Evolutionary conservation across 768 basidiomycete species (phyloP).

Genomic region (Ephemerocybe angulata): DNA sequence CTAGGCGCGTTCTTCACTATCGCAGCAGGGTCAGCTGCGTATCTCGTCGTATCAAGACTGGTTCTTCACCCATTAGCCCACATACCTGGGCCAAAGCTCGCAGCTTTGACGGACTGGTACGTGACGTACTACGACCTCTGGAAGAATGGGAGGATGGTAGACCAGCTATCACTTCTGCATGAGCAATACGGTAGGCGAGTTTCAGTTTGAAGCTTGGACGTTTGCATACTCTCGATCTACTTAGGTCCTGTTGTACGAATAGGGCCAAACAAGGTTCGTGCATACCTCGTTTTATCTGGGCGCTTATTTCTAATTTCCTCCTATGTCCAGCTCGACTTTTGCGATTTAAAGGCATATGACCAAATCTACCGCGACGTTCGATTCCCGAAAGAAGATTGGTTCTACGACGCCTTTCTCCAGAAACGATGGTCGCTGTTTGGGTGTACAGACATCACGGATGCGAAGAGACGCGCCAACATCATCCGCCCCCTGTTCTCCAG

Average conservation of each 20-base stretch:
- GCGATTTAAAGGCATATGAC: conserved; percentile 27
- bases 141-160: conserved; percentile 22
- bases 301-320: not conserved
- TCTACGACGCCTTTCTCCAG: conserved; percentile 25
- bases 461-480: conserved; percentile 26
- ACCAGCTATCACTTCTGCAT: conserved; percentile 25
- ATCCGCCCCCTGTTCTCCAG: conserved; percentile 33
- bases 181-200: conserved; percentile 19
- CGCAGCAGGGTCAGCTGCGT: too few relatives aligned
- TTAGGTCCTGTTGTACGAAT: conserved; percentile 35
- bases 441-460: conserved; percentile 19
- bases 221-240: not conserved
- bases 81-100: conserved; percentile 29
- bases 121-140: conserved; percentile 25
- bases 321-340: conserved; percentile 36
- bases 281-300: not conserved
- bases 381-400: conserved; percentile 25
- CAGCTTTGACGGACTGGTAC: conserved; percentile 24
- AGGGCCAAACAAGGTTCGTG: conserved; percentile 32
- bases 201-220: not conserved
- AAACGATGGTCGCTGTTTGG: conserved; percentile 27
- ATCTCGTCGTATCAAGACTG: conserved; percentile 11
- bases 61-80: conserved; percentile 24
- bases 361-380: conserved; percentile 29
- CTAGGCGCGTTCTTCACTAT: too few relatives aligned